Evolutionary conservation across 2,329 filamentous ascomycete species (phyloP), one percentile per base, ranked within the genome.

Genomic region (Fusarium avenaceum): DNA sequence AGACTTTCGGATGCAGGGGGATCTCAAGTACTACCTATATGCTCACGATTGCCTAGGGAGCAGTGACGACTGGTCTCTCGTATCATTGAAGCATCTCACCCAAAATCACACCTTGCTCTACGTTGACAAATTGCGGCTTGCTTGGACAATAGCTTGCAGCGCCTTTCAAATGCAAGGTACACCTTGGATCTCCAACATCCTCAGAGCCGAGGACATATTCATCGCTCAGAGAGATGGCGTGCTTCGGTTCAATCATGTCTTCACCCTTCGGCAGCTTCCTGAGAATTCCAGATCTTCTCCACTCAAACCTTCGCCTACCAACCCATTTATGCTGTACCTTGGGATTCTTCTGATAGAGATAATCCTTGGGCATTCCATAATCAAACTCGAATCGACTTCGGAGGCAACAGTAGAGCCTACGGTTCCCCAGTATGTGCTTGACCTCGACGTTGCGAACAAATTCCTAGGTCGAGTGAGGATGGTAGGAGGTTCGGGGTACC

Each of bases 381-480:
- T 8, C 14, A 35, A 24, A 17, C 11, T 32, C 0, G 15, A 20
- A 1, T 14, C 47, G 2, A 0, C 22, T 2, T 0, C 4, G 17
- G 5, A 26, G 1, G 28, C 22, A 35, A 2, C 10, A 17, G 3
- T 3, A 0, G 57, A 24, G 15, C 15, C 2, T 0, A n/a, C 17
- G 0, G 3, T 57, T 14, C 38, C 51, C 0, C 22, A 20, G 0
- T 19, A 45, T 20, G 9, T 57, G 5, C 51, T 43, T 9, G 28
- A 56, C 13, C 48, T 57, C 22, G 51, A 59, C n/a, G 15, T 30
- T 0, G 51, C 51, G 0, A 59, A 20, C 4, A 59, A 42, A 6
- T 32, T 59, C n/a, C 17, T 59, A 1, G 57, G 57, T 6, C n/a
- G 57, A 7, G 57, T 59, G 3, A 48, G 24, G 51, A 59, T 48